A percentile compares a stretch with the other conserved stretches of the same genome.
These are phyloP conservation scores for Phaseolus lunatus DNA, from an alignment of 306 rosid genomes.

Conservation along the genomic window DNA sequence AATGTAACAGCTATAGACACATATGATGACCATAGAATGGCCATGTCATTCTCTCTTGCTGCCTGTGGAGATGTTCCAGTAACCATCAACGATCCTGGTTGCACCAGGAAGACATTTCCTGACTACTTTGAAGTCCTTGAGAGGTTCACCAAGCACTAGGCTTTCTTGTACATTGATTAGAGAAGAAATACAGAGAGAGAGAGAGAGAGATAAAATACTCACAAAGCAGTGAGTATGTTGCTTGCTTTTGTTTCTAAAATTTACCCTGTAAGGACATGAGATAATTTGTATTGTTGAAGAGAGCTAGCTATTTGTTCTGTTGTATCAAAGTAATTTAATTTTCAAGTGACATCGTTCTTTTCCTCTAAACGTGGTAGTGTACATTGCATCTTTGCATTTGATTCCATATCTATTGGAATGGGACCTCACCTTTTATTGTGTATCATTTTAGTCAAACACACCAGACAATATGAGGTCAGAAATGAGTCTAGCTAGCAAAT, in stretches of 20 bases:
- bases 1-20: conserved; percentile 84
- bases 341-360: background rate
- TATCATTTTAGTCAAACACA: conserved; percentile 1
- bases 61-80: conserved; percentile 95
- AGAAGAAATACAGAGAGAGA: no score
- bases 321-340: conserved; percentile 44
- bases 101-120: conserved; percentile 97
- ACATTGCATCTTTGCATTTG: background rate
- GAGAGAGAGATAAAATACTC: conserved; percentile 42
- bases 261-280: conserved; percentile 19
- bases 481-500: conserved; percentile 6
- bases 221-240: conserved; percentile 46
- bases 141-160: conserved; percentile 75
- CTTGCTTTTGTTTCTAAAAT: conserved; percentile 40
- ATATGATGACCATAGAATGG: conserved; percentile 98
- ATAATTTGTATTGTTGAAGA: conserved; percentile 37
- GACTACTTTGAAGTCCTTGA: conserved; percentile 93
- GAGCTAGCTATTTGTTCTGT: conserved; percentile 44
- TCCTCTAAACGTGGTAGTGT: background rate
- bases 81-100: conserved; percentile 96
- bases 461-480: conserved; percentile 3
- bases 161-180: conserved; percentile 43
- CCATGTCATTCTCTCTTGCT: conserved; percentile 98
- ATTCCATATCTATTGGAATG: background rate
- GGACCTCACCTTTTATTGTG: background rate